Percentiles rank a stretch among this genome's conserved stretches.
Conservation (phyloP, 164 flowering plant genomes). For the Aristolochia californica region DNA sequence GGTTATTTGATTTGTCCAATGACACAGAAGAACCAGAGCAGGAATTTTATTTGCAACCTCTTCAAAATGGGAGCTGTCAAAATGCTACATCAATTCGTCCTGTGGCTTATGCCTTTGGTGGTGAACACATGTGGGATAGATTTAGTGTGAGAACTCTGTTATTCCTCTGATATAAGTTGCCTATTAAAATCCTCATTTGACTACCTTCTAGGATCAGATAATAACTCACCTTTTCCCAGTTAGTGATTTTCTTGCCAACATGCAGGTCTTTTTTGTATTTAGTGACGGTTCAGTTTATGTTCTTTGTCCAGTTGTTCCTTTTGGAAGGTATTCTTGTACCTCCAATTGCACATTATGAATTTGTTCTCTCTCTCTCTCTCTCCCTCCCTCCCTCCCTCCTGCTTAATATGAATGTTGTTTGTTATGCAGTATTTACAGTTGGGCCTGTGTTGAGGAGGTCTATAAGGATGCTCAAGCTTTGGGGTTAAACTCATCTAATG, state of each 20-base stretch:
- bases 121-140: constrained; percentile 88
- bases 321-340: constrained; percentile 60
- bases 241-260: neutral
- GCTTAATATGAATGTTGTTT: neutral
- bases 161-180: neutral
- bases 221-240: neutral
- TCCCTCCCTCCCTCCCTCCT: neutral
- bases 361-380: neutral
- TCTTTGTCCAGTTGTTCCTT: constrained; percentile 90
- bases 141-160: constrained; percentile 53
- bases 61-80: constrained; percentile 42
- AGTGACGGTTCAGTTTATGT: constrained; percentile 77
- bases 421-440: constrained; percentile 48
- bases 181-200: too few species aligned
- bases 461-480: constrained; percentile 66
- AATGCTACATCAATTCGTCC: constrained; percentile 70
- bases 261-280: constrained; percentile 78
- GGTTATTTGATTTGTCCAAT: constrained; percentile 69
- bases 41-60: constrained; percentile 80
- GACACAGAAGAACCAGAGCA: constrained; percentile 65
- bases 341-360: neutral
- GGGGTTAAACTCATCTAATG: constrained; percentile 56
- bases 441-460: constrained; percentile 66
- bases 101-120: constrained; percentile 77
- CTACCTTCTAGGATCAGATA: too few species aligned